phyloP scores from a whole-genome alignment of 495 filamentous ascomycete genomes.

The Staphylotrichum longicolle region DNA sequence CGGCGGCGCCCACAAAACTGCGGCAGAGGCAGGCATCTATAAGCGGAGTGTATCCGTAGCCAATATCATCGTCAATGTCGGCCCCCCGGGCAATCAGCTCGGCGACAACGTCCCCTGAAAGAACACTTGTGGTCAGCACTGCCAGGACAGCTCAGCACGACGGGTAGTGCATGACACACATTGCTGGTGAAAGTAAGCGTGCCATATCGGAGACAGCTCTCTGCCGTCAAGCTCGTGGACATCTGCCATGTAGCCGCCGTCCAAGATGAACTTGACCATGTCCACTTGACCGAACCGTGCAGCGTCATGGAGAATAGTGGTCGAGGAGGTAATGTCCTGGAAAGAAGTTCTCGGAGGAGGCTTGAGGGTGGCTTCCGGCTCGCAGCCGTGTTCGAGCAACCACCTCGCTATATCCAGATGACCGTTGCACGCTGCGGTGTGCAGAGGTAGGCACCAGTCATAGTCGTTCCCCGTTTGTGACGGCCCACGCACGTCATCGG shows the following conservation, averaged over 20 bases:
- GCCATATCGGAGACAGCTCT: constrained; percentile 8
- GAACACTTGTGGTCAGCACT: neutral
- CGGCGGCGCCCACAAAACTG: neutral
- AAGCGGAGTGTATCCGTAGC: constrained; percentile 4
- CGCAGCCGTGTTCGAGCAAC: constrained; percentile 2
- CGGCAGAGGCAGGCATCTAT: constrained; percentile 1
- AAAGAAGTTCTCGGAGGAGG: neutral
- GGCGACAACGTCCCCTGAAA: constrained; percentile 14
- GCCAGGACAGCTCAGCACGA: neutral
- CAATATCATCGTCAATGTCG: constrained; percentile 19
- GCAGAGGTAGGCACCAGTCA: neutral
- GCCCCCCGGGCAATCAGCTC: constrained; percentile 29
- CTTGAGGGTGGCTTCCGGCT: neutral
- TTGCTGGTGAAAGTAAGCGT: constrained; percentile 5
- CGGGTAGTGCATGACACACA: constrained; percentile 1
- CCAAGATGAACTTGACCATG: constrained; percentile 9
- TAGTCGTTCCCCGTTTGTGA: neutral
- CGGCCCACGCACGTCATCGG: neutral
- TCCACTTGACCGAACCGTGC: constrained; percentile 8
- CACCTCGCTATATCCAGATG: neutral
- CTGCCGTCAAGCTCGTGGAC: constrained; percentile 2
- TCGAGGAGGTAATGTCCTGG: no score
- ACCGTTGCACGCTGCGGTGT: constrained; percentile 5
- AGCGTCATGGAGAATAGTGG: constrained; percentile 15
- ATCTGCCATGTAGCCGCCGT: constrained; percentile 11